Conservation (phyloP, 2,329 filamentous ascomycete species). For the Botryotinia globosa region DNA sequence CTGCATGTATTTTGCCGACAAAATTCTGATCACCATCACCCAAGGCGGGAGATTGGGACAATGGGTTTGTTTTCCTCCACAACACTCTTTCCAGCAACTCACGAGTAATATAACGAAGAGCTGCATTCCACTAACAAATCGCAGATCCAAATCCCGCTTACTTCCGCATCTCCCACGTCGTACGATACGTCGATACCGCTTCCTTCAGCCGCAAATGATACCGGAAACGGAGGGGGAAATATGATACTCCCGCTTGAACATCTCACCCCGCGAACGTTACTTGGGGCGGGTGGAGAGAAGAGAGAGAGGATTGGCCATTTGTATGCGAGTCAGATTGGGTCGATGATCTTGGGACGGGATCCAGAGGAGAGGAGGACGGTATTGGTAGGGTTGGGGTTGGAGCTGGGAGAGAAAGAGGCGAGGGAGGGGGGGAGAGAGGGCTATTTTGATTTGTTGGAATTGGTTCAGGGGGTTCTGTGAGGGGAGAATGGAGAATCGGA, state of each 20-base stretch:
- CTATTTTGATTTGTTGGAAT: conserved; percentile 64
- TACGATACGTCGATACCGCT: conserved; percentile 49
- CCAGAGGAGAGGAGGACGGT: conserved; percentile 61
- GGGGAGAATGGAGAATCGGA: background rate
- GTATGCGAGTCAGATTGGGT: conserved; percentile 85
- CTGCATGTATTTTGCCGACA: conserved; percentile 76
- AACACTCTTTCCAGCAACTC: background rate
- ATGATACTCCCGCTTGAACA: conserved; percentile 76
- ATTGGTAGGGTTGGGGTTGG: conserved; percentile 60
- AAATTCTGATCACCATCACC: conserved; percentile 83
- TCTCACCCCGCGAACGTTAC: conserved; percentile 79
- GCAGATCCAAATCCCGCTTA: conserved; percentile 75
- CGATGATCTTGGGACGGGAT: conserved; percentile 68
- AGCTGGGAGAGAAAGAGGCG: conserved; percentile 38
- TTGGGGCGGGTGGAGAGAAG: conserved; percentile 77
- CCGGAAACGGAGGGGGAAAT: conserved; percentile 40
- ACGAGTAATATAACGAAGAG: too few species aligned
- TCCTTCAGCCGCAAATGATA: conserved; percentile 22
- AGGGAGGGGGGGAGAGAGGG: conserved; percentile 45
- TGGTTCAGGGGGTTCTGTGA: conserved; percentile 53
- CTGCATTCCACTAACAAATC: too few species aligned
- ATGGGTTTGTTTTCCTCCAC: conserved; percentile 61
- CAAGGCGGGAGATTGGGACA: conserved; percentile 84
- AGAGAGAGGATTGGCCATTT: conserved; percentile 84
- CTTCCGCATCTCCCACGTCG: conserved; percentile 61